Evolutionary conservation across 2,329 filamentous ascomycete genomes (phyloP), one percentile per base, ranked within the genome.

Genomic region (Colletotrichum sp.): DNA sequence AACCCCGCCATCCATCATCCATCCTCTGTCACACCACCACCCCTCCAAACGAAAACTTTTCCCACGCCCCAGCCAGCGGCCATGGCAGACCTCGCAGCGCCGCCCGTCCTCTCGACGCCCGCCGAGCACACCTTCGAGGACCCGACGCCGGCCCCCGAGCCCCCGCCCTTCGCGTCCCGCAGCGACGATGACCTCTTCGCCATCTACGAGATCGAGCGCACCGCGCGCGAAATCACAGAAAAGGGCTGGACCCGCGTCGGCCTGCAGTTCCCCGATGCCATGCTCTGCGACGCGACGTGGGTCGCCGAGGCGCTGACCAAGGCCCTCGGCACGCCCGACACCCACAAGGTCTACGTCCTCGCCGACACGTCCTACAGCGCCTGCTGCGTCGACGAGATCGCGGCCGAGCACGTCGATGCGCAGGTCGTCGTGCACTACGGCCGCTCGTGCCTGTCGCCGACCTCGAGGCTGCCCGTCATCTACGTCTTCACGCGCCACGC

Each of bases 311-410:
- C 92, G 1, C 84, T 98, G 76, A 78, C 77, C 16, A 68, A 74
- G 12, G 85, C 85, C 64, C 79, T 87, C 36, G 80, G 75, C 5
- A 77, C 76, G 38, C 52, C 80, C 64, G 14, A 74, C 36, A 75
- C 30, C 10, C 81, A 81, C 34, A 82, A 89, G 76, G 88, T 98
- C 68, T 98, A 94, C 79, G 96, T 99, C 75, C 88, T 99, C 21
- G 97, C 94, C 36, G 97, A 99, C 84, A 98, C 97, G 4, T 98
- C 96, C 3, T 99, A 98, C 84, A 97, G 97, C 75, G 94, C 96
- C 1, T 99, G 97, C 85, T 99, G 97, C 81, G 96, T 98, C 21
- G 97, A 99, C 81, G 97, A 99, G 86, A 93, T 98, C 55, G 97
- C 97, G 0, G 97, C 97, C 4, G 96, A 99, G 83, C 97, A 99